Evolutionary conservation across 306 rosid genomes (phyloP), one percentile per base, ranked within the genome.

Genomic region (Neltuma alba): DNA sequence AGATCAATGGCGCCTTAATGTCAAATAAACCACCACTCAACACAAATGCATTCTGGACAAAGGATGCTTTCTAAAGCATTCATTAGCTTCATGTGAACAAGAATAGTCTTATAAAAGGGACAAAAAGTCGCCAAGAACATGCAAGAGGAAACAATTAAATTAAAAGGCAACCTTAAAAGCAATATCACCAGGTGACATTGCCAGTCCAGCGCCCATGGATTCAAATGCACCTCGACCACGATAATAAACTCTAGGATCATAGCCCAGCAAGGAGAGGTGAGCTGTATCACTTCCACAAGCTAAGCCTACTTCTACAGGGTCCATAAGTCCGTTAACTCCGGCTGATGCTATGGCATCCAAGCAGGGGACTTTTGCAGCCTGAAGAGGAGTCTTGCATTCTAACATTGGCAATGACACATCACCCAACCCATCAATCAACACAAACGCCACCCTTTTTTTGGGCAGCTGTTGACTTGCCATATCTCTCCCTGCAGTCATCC

Each of bases 141-240:
- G 67, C 72, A 38, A 40, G 15, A 21, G 9, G 20, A 41, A 44
- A 33, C 8, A 75, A 28, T 10, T 50, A 48, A 81, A 36, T 57
- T 72, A 4, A 45, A 44, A 33, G 77, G 85, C 58, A 52, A 91
- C 99, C 94, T 93, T 95, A 73, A 91, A 95, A 76, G 99, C 99
- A 82, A 95, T 95, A 84, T 95, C 98, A 73, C 97, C 99, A 27
- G 99, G 99, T 63, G 92, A 93, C 98, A 95, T 95, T 67, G 94
- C 99, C 85, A 95, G 85, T 74, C 99, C 99, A 57, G 98, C 99
- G 36, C 99, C 99, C 98, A 95, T 95, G 81, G 98, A 95, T 83
- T 95, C 98, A 77, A 95, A 95, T 27, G 98, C 98, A 62, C 99
- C 99, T 33, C 99, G 89, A 48, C 99, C 99, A 1, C 88, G 91